A percentile compares a stretch with the other conserved stretches of the same genome.
Conservation (phyloP, 2,329 filamentous ascomycete species). For the Fusarium circinatum region DNA sequence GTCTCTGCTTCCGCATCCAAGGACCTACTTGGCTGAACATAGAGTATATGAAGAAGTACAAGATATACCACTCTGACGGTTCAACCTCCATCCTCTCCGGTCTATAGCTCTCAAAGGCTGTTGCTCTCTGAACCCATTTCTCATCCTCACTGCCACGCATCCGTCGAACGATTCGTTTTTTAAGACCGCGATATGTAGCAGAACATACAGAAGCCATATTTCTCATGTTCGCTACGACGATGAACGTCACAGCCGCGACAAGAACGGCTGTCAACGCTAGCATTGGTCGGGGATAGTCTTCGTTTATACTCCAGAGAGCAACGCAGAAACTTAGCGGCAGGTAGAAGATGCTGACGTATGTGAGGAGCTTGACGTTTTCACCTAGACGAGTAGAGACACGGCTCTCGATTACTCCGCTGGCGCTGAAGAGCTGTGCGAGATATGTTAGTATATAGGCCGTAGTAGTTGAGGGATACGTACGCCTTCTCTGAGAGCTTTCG, state of each 20-base stretch:
- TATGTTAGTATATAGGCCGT: background rate
- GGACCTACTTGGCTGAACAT: background rate
- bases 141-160: background rate
- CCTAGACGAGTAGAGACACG: constrained; percentile 37
- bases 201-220: background rate
- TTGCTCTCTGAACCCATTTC: background rate
- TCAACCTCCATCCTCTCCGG: background rate
- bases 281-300: background rate
- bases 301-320: constrained; percentile 18
- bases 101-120: background rate
- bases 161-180: background rate
- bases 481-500: constrained; percentile 2
- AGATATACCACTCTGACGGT: constrained; percentile 4
- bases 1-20: background rate
- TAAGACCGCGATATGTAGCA: background rate
- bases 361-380: constrained; percentile 51
- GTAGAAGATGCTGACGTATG: constrained; percentile 54
- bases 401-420: background rate
- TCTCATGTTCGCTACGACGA: background rate
- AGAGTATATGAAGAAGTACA: background rate
- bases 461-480: background rate
- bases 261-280: background rate
- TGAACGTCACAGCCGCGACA: background rate
- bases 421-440: background rate
- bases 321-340: constrained; percentile 50